These are phyloP conservation scores for Plasmodium gaboni DNA, from an alignment of 169 alveolate species.

Conservation along the genomic window DNA sequence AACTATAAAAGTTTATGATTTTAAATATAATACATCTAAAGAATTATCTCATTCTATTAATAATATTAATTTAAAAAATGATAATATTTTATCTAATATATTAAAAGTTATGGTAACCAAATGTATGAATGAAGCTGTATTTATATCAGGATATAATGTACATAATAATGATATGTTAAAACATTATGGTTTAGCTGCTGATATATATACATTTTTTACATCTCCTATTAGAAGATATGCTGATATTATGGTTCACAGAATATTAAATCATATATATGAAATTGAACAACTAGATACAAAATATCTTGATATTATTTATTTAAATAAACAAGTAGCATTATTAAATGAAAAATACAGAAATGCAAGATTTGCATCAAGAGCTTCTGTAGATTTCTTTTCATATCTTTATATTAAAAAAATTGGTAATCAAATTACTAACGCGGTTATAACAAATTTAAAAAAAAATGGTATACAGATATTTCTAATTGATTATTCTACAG, in stretches of 20 bases:
- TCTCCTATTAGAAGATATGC: constrained; percentile 99
- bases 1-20: constrained; percentile 86
- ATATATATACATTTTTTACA: constrained; percentile 99
- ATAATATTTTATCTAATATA: constrained; percentile 91
- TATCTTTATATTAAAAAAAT: constrained; percentile 72
- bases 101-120: constrained; percentile 94
- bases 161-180: constrained; percentile 75
- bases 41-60: constrained; percentile 93
- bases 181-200: constrained; percentile 99
- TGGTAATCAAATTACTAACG: constrained; percentile 70
- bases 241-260: constrained; percentile 96
- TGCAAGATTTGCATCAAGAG: constrained; percentile 76
- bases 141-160: constrained; percentile 79
- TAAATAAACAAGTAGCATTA: constrained; percentile 31
- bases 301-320: constrained; percentile 72
- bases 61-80: constrained; percentile 87
- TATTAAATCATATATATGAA: constrained; percentile 86
- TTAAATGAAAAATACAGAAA: constrained; percentile 69
- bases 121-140: constrained; percentile 96
- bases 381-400: constrained; percentile 75
- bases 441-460: constrained; percentile 56
- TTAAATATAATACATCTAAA: constrained; percentile 89
- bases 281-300: constrained; percentile 77
- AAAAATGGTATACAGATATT: constrained; percentile 71
- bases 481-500: constrained; percentile 30